Percentiles rank a stretch among this genome's conserved stretches.
Evolutionary conservation across 345 rosid genomes (phyloP).

Genomic region (Ceriops decandra): DNA sequence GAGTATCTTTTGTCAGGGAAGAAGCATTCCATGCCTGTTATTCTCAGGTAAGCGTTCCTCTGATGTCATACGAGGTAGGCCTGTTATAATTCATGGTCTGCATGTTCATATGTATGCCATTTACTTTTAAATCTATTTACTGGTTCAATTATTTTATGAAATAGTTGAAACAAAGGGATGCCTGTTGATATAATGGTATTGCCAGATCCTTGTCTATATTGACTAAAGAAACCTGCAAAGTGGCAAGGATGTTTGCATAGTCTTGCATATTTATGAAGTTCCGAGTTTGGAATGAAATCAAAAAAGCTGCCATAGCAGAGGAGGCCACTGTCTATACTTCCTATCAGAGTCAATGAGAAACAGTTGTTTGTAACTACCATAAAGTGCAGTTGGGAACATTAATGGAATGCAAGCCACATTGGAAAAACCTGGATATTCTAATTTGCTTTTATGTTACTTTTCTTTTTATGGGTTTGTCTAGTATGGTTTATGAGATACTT

Average conservation of each 20-base stretch:
- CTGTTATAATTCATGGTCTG: background rate
- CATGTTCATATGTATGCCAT: background rate
- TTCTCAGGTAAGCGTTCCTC: slow-evolving; percentile 18
- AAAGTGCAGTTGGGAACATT: no score
- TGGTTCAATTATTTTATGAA: background rate
- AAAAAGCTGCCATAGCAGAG: no score
- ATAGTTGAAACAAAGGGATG: background rate
- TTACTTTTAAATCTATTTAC: background rate
- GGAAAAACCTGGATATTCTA: background rate
- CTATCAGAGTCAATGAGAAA: no score
- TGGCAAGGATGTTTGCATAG: no score
- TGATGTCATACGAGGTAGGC: background rate
- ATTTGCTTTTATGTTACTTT: background rate
- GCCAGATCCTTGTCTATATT: no score
- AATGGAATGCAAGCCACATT: background rate
- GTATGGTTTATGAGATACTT: background rate
- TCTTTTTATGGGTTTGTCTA: background rate
- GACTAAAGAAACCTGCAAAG: no score
- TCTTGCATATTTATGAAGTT: no score
- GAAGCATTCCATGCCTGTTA: slow-evolving; percentile 24
- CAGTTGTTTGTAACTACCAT: no score
- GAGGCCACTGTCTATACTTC: no score
- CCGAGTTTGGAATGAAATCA: no score
- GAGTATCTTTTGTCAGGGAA: slow-evolving; percentile 23
- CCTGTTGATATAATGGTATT: no score